Evolutionary conservation across 2,329 filamentous ascomycete species (phyloP), one percentile per base, ranked within the genome.

Genomic region (Fusarium sublunatum): DNA sequence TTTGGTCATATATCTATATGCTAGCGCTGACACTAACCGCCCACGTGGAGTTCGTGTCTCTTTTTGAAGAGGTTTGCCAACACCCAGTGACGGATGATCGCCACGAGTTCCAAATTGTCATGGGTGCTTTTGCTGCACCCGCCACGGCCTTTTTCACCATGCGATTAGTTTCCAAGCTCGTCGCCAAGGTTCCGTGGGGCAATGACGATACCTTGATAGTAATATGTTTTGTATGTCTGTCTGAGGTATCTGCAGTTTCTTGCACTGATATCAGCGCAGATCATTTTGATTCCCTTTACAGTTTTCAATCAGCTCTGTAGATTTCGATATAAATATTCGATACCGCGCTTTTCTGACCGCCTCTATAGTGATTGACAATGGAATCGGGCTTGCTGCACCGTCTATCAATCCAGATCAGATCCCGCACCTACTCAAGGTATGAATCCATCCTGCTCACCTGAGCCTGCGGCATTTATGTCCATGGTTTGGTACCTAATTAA

Each of bases 121-220:
- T 25, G 7, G n/a, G 46, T 3, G 10, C 28, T 11, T 41, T 53
- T 22, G 28, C 26, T 6, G 9, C 29, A 13, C 24, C 28, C 10
- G 35, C 50, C 3, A 6, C 13, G 26, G 7, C 41, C 28, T 40
- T 53, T 15, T 26, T 40, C 15, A 7, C 19, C 5, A 38, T 41
- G 15, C n/a, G 40, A 6, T 9, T 51, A 7, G 15, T 36, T 5
- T 51, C 48, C n/a, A 43, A 51, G 8, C n/a, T 24, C 8, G 4
- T 36, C 19, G 35, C 25, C 6, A 25, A 28, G 6, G 25, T 34
- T n/a, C n/a, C 39, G 12, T 51, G 48, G 48, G 39, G 39, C 9
- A 25, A 24, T 22, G 48, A 51, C 9, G 48, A 51, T n/a, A 51
- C 7, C n/a, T 15, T 51, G 15, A 43, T 51, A n/a, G n/a, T 43